Evolutionary conservation across 176 grass and related monocot genomes (phyloP).

Genomic region (Hordeum marinum): DNA sequence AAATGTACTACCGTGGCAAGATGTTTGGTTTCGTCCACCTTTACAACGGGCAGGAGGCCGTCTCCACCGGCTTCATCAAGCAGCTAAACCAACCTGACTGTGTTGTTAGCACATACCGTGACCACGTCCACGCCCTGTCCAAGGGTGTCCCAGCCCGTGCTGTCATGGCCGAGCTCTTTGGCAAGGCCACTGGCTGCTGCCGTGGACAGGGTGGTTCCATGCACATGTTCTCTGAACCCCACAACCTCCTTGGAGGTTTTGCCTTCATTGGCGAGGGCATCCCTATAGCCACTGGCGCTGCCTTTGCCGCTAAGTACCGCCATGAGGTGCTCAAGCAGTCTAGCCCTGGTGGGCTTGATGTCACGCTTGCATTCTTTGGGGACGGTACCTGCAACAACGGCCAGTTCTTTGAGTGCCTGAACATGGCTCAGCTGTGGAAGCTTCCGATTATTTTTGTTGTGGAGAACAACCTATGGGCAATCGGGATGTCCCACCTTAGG

Average conservation of each 20-base stretch:
- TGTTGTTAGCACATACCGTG: constrained; percentile 91
- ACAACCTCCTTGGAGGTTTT: constrained; percentile 90
- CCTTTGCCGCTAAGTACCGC: constrained; percentile 87
- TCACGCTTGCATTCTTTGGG: constrained; percentile 86
- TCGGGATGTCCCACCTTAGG: constrained; percentile 83
- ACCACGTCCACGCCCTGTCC: constrained; percentile 84
- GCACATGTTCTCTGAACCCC: constrained; percentile 95
- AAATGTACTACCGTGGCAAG: constrained; percentile 98
- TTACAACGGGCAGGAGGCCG: constrained; percentile 96
- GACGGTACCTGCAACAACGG: constrained; percentile 96
- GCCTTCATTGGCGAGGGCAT: constrained; percentile 97
- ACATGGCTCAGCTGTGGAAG: constrained; percentile 99
- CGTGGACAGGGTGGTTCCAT: constrained; percentile 95
- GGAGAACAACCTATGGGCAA: constrained; percentile 95
- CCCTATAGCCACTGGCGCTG: constrained; percentile 87
- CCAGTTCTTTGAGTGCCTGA: constrained; percentile 96
- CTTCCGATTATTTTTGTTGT: constrained; percentile 97
- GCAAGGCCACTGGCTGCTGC: constrained; percentile 87
- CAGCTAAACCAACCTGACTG: constrained; percentile 71
- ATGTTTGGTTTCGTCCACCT: constrained; percentile 98
- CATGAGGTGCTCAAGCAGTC: constrained; percentile 95
- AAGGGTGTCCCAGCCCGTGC: constrained; percentile 78
- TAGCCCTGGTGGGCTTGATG: constrained; percentile 75
- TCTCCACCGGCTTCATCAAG: constrained; percentile 95
- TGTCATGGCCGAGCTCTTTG: constrained; percentile 93